Percentiles rank a stretch among this genome's conserved stretches.
Evolutionary conservation across 257 asterid genomes (phyloP).

Genomic region (Primulina huaijiensis): DNA sequence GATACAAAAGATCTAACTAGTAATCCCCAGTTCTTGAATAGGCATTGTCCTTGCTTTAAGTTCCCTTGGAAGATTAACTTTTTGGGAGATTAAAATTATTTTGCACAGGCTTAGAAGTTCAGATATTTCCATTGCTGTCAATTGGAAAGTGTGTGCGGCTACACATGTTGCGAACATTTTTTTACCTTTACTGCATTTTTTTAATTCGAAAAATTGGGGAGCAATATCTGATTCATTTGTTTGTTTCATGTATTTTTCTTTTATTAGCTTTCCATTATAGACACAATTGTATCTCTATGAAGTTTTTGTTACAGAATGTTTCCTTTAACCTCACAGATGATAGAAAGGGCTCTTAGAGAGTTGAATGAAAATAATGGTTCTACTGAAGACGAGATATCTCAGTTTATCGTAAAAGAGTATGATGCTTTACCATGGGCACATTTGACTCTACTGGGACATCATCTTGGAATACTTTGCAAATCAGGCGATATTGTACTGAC

Average conservation of each 20-base stretch:
- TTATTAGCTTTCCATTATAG: neutral
- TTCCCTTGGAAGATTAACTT: neutral
- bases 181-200: neutral
- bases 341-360: constrained; percentile 42
- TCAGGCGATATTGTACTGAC: constrained; percentile 35
- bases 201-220: too few species aligned
- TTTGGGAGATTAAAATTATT: neutral
- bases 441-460: constrained; percentile 41
- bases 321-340: constrained; percentile 45
- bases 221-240: too few species aligned
- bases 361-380: constrained; percentile 55
- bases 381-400: constrained; percentile 48
- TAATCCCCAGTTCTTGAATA: too few species aligned
- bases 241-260: too few species aligned
- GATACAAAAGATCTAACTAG: too few species aligned
- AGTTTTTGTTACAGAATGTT: neutral
- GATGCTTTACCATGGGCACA: constrained; percentile 58
- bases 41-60: neutral
- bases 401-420: constrained; percentile 36
- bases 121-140: neutral
- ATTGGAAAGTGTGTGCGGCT: neutral
- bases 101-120: neutral
- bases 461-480: constrained; percentile 41
- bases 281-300: neutral
- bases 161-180: neutral